Base-by-base conservation (phyloP, 1,284 basidiomycete genomes). In the Marasmius oreades region DNA sequence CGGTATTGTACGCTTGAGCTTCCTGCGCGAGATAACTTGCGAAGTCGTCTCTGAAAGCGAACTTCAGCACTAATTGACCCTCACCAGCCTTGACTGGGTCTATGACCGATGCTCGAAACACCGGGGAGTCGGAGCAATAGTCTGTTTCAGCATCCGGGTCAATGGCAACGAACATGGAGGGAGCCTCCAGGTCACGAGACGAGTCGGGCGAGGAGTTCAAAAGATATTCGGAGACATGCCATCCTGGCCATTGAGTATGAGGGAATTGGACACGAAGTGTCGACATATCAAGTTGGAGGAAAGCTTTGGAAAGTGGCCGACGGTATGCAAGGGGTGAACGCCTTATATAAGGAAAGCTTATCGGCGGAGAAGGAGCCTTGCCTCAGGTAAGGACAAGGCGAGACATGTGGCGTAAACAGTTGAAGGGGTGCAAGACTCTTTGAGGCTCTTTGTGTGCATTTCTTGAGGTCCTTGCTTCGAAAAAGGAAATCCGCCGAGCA, bases 11-110 rank as follows among this genome's bases (percentile, higher is more conserved):
- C 33, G 70, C 59, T 42, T 62, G 59, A 14, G 66, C 67, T 60
- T 74, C 72, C 53, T 69, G 62, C 8, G 66, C 63, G 12, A 75
- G 67, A 47, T 66, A 66, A 34, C 63, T 61, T 20, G 71, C 64
- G 16, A 75, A 63, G 52, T 74, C 72, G 31, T 70, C 69, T 26
- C 73, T 67, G 59, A 75, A 63, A 1, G 69, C 70, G 55, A 74
- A 75, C 55, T 75, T 75, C 26, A 75, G 64, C 4, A 64, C 71
- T 23, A 57, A 42, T 14, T 42, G 51, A 43, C 24, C 51, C 33
- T 34, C 22, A 20, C 26, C 51, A n/a, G 14, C 24, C 23, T 56
- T 42, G 42, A 45, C 36, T 8, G 45, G 47, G 50, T 59, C 62
- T n/a, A 51, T 39, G 34, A 69, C 53, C 14, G 60, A 59, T 28